Evolutionary conservation across 2,329 filamentous ascomycete genomes (phyloP).

Genomic region (Ophiocordyceps polyrhachis-furcata): DNA sequence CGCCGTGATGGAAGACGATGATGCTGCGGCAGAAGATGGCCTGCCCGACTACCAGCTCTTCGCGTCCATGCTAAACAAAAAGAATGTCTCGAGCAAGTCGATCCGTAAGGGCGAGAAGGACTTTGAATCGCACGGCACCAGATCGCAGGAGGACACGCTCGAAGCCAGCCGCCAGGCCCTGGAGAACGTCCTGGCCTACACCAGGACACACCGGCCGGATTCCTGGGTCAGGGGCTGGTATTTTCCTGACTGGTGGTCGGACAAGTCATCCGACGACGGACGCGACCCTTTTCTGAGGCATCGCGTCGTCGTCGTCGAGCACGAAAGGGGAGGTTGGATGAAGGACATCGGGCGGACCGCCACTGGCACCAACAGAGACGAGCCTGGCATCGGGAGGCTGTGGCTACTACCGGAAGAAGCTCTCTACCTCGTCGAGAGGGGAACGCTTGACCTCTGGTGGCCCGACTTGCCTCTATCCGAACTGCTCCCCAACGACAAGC

Average conservation of each 20-base stretch:
- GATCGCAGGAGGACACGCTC: constrained; percentile 58
- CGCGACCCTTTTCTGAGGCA: constrained; percentile 18
- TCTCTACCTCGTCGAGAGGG: constrained; percentile 73
- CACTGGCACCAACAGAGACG: constrained; percentile 32
- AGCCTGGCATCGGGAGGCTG: constrained; percentile 38
- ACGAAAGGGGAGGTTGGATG: constrained; percentile 52
- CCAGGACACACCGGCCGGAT: constrained; percentile 53
- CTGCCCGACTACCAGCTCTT: constrained; percentile 74
- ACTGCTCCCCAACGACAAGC: constrained; percentile 21
- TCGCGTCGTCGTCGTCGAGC: constrained; percentile 48
- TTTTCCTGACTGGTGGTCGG: constrained; percentile 41
- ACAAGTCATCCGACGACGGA: constrained; percentile 5
- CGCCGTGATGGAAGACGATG: constrained; percentile 30
- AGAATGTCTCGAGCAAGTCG: constrained; percentile 36
- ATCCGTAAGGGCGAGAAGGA: constrained; percentile 93
- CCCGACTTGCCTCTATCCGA: constrained; percentile 35
- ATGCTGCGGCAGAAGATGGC: constrained; percentile 44
- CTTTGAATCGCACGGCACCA: constrained; percentile 83
- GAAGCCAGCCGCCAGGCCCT: constrained; percentile 71
- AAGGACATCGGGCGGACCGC: constrained; percentile 55
- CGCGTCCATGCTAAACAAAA: constrained; percentile 30
- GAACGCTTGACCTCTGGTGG: constrained; percentile 76
- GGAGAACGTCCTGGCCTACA: constrained; percentile 68
- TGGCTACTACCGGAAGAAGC: constrained; percentile 90
- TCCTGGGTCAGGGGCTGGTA: constrained; percentile 53